These are phyloP conservation scores for Penicillium mononematosum DNA, from an alignment of 495 filamentous ascomycete species.

Conservation along the genomic window DNA sequence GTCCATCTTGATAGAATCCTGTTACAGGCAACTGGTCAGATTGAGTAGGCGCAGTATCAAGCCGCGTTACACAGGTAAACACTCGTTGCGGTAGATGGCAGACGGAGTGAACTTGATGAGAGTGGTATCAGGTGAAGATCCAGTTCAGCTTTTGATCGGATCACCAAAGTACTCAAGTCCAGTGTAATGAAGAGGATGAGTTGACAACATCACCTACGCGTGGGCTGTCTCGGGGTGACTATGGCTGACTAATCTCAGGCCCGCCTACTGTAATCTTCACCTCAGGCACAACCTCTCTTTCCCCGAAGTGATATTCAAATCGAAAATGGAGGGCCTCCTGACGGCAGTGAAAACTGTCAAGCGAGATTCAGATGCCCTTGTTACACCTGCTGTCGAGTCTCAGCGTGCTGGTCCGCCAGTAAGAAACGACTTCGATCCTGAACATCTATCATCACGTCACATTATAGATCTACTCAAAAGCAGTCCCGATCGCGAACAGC, in stretches of 20 bases:
- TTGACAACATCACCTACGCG: constrained; percentile 16
- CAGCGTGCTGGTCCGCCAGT: constrained; percentile 11
- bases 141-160: background rate
- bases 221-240: constrained; percentile 13
- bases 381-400: constrained; percentile 22
- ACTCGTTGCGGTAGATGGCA: background rate
- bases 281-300: constrained; percentile 12
- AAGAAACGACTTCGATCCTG: constrained; percentile 16
- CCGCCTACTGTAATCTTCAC: constrained; percentile 32
- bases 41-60: constrained; percentile 10
- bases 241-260: constrained; percentile 32
- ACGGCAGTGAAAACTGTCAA: constrained; percentile 42
- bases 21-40: background rate
- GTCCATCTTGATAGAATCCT: constrained; percentile 13
- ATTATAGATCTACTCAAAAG: constrained; percentile 62
- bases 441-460: constrained; percentile 51
- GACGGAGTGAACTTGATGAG: background rate
- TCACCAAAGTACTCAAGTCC: constrained; percentile 1
- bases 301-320: constrained; percentile 4
- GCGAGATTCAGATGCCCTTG: constrained; percentile 21
- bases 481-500: constrained; percentile 59
- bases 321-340: constrained; percentile 44
- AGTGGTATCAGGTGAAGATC: background rate
- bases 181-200: constrained; percentile 18
- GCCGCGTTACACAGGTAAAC: background rate